A percentile compares a stretch with the other conserved stretches of the same genome.
These are phyloP conservation scores for Xylaria arbuscula DNA, from an alignment of 2,329 filamentous ascomycete species.

Conservation along the genomic window DNA sequence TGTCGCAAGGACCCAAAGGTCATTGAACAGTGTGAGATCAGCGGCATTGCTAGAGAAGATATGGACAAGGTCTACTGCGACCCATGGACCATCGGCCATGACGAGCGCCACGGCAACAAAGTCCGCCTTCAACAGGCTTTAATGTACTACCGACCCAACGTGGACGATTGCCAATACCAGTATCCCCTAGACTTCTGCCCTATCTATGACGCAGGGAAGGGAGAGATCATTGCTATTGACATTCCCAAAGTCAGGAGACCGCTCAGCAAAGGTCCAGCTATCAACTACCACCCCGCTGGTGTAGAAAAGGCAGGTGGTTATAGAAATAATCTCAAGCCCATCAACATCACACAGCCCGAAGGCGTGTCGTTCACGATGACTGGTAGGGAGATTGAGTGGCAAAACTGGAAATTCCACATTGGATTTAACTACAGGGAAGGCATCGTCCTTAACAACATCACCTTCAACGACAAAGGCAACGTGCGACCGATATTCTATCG, in stretches of 20 bases:
- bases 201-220: slow-evolving; percentile 84
- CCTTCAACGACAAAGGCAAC: slow-evolving; percentile 84
- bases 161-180: slow-evolving; percentile 90
- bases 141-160: slow-evolving; percentile 91
- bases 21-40: slow-evolving; percentile 87
- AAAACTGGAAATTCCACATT: slow-evolving; percentile 93
- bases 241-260: slow-evolving; percentile 81
- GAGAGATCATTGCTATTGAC: slow-evolving; percentile 84
- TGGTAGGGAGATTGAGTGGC: slow-evolving; percentile 82
- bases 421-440: slow-evolving; percentile 97
- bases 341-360: slow-evolving; percentile 88
- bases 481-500: slow-evolving; percentile 87
- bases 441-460: slow-evolving; percentile 89
- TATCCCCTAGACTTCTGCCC: slow-evolving; percentile 95
- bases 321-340: slow-evolving; percentile 82
- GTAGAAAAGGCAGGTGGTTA: slow-evolving; percentile 81
- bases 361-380: slow-evolving; percentile 86
- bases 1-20: slow-evolving; percentile 83
- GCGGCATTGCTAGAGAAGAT: slow-evolving; percentile 82
- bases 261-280: slow-evolving; percentile 75
- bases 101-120: slow-evolving; percentile 84
- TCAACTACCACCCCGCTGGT: slow-evolving; percentile 82
- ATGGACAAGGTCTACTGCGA: slow-evolving; percentile 98
- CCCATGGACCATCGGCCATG: slow-evolving; percentile 95
- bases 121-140: slow-evolving; percentile 89